Conservation (phyloP, 208 protist species). For the Lotmaria passim region DNA sequence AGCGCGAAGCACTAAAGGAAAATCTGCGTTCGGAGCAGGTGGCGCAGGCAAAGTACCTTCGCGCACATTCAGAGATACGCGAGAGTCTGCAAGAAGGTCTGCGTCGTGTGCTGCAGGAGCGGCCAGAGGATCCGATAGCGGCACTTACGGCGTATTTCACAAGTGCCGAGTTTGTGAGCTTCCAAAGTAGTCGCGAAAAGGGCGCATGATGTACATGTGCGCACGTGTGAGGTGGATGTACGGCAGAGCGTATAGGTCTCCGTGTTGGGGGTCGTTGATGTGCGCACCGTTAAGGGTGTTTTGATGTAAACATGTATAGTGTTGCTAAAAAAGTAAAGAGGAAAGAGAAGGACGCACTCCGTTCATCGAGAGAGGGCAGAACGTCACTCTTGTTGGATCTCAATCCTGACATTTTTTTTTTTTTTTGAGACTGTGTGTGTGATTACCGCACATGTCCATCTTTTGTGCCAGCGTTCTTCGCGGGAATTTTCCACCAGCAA, state of each 20-base stretch:
- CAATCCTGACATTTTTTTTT: too few relatives aligned
- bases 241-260: background rate
- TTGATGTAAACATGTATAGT: slow-evolving; percentile 8
- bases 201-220: background rate
- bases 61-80: slow-evolving; percentile 79
- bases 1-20: slow-evolving; percentile 53
- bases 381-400: too few relatives aligned
- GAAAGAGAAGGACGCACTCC: too few relatives aligned
- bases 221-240: background rate
- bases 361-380: too few relatives aligned
- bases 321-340: background rate
- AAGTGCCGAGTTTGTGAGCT: slow-evolving; percentile 33
- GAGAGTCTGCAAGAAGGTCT: slow-evolving; percentile 60
- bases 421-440: too few relatives aligned
- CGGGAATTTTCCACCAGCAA: too few relatives aligned
- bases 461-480: too few relatives aligned
- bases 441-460: too few relatives aligned
- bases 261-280: background rate
- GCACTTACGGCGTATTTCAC: slow-evolving; percentile 59
- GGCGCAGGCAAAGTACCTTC: slow-evolving; percentile 82
- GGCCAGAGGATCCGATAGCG: slow-evolving; percentile 67
- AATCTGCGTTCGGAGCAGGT: slow-evolving; percentile 76
- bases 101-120: slow-evolving; percentile 47
- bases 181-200: slow-evolving; percentile 1
- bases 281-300: background rate